Conservation (phyloP, 23 red algal genomes). For the Gracilaria domingensis region DNA sequence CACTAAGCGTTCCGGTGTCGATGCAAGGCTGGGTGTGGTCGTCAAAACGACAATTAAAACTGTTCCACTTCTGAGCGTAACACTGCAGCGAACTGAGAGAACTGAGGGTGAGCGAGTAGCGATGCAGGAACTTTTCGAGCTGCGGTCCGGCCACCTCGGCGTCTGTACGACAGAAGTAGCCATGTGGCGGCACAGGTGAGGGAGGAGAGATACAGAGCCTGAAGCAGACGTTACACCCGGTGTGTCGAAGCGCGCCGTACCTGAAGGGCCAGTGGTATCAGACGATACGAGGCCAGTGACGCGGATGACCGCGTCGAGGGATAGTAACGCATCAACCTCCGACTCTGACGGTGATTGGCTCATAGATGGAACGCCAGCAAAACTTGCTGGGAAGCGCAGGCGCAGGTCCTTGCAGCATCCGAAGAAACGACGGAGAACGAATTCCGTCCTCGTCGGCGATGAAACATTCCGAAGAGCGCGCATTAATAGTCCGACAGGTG, state of each 20-base stretch:
- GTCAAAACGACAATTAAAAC: neutral
- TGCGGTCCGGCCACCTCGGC: constrained; percentile 9
- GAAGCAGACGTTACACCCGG: neutral
- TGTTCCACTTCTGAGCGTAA: neutral
- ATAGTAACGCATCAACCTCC: no score
- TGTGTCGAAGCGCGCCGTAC: constrained; percentile 21
- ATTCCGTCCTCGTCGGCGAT: no score
- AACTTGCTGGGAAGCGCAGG: no score
- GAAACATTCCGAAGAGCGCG: no score
- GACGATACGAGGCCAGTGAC: no score
- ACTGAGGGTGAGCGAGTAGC: constrained; percentile 25
- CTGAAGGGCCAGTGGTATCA: no score
- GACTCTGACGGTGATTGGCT: no score
- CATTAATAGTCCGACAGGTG: no score
- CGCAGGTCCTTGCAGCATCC: no score
- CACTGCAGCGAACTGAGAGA: constrained; percentile 25
- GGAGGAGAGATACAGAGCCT: neutral
- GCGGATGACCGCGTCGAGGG: no score
- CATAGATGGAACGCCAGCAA: no score
- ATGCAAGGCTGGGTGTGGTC: constrained; percentile 6
- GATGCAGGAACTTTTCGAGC: constrained; percentile 15
- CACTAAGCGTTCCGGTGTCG: constrained; percentile 6
- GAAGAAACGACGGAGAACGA: no score
- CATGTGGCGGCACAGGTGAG: neutral
- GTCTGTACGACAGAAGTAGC: neutral